Conservation (phyloP, 2,329 filamentous ascomycete species). For the Cordyceps pruinosa region DNA sequence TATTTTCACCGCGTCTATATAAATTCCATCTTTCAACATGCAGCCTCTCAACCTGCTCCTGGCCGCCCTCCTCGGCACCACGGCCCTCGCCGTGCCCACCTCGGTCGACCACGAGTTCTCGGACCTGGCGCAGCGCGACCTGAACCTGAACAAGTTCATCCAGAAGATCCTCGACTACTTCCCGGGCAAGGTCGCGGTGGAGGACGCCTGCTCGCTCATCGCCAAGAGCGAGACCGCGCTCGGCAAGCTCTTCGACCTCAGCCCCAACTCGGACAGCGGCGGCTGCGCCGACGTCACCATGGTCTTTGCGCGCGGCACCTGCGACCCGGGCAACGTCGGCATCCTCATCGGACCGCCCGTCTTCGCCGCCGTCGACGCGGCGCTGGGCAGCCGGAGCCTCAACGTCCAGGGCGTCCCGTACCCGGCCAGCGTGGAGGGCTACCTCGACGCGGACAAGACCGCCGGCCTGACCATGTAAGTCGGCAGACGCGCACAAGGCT, state of each 20-base stretch:
- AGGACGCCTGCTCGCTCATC: conserved; percentile 15
- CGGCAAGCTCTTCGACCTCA: conserved; percentile 14
- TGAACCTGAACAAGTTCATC: conserved; percentile 7
- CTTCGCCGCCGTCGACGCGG: conserved; percentile 17
- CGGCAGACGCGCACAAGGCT: not conserved
- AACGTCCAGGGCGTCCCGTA: conserved; percentile 24
- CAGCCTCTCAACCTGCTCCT: not conserved
- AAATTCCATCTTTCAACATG: not conserved
- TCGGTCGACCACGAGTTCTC: not conserved
- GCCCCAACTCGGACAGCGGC: conserved; percentile 12
- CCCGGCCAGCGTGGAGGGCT: conserved; percentile 22
- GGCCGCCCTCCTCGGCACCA: conserved; percentile 1
- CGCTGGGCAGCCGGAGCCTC: conserved; percentile 14
- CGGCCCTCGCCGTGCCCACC: conserved; percentile 5
- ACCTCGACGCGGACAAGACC: conserved; percentile 17
- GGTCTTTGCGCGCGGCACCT: conserved; percentile 25
- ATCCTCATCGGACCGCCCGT: conserved; percentile 23
- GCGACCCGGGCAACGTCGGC: conserved; percentile 25
- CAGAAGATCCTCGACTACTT: conserved; percentile 11
- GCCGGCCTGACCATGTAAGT: conserved; percentile 21
- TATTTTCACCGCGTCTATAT: not conserved
- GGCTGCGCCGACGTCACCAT: conserved; percentile 23
- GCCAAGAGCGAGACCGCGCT: conserved; percentile 13
- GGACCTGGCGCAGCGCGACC: not conserved
- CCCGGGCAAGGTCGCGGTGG: conserved; percentile 13